Evolutionary conservation across 345 rosid species (phyloP), one percentile per base, ranked within the genome.

Genomic region (Raphanus raphanistrum): DNA sequence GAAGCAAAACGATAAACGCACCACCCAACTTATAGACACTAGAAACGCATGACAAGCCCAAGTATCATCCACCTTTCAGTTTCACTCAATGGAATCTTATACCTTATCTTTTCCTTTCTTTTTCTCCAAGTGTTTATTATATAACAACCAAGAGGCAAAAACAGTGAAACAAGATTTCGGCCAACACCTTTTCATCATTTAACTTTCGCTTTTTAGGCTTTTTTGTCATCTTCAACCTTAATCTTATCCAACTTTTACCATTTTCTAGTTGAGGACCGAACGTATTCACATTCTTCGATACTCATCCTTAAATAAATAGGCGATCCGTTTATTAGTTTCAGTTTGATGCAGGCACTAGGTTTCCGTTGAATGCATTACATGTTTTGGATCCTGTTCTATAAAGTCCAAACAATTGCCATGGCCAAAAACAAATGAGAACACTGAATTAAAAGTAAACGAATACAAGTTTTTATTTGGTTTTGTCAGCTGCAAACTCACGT

Each of bases 21-120:
- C 41, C 68, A 78, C 73, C 81, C 33, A 78, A 78, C 76, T 58
- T 72, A 66, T 4, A 78, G 36, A 79, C 78, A 79, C 38, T 68
- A 73, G 8, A 73, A 79, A 79, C 82, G 78, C 82, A 79, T 79
- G 78, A 78, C 69, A 78, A 60, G 32, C 64, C 66, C 69, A 59
- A 55, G 63, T 72, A 9, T 61, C 62, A 48, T 84, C 70, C 63
- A 71, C 16, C 66, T 79, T 73, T 76, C 80, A 64, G 80, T 75
- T 75, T 80, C 83, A 64, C 79, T 70, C 50, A 63, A 71, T 76
- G 63, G 76, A 72, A 57, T 74, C 84, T 85, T 66, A 73, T 89
- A 68, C 78, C 74, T 73, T 73, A 79, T 73, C 82, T 79, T 78
- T 78, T 65, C 25, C 7, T 48, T 12, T 72, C 58, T 4, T 54